phyloP scores from a whole-genome alignment of 208 protist species.

The Angomonas desouzai region DNA sequence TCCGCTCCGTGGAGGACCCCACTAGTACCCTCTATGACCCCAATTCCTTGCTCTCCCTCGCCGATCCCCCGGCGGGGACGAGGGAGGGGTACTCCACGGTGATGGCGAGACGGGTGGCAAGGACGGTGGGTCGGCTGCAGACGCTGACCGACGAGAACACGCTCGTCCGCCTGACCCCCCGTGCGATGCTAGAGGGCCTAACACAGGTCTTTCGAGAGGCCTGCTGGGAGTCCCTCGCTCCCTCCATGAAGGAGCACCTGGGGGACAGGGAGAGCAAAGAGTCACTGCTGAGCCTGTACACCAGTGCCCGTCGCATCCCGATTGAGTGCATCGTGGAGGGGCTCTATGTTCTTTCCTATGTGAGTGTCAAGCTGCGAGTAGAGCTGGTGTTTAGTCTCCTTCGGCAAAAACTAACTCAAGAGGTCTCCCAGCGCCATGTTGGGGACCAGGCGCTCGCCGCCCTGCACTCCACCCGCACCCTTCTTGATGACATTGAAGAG shows the following conservation, averaged over 20 bases:
- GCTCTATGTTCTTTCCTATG: slow-evolving; percentile 34
- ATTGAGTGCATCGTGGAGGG: slow-evolving; percentile 41
- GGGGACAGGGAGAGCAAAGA: slow-evolving; percentile 11
- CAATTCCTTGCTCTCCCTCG: neutral
- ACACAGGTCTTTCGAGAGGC: slow-evolving; percentile 45
- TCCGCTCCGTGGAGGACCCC: neutral
- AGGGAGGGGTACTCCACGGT: neutral
- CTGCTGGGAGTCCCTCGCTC: slow-evolving; percentile 29
- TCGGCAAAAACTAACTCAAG: slow-evolving; percentile 59
- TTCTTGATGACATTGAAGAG: slow-evolving; percentile 48
- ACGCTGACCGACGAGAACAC: slow-evolving; percentile 34
- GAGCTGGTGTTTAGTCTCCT: slow-evolving; percentile 13
- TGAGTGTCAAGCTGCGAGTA: slow-evolving; percentile 38
- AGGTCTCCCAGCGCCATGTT: slow-evolving; percentile 44
- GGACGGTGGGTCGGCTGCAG: neutral
- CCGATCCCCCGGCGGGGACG: neutral
- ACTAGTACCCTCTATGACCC: neutral
- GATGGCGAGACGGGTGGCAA: neutral
- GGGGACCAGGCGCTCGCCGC: slow-evolving; percentile 32
- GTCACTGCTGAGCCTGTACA: slow-evolving; percentile 2
- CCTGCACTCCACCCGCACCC: slow-evolving; percentile 42
- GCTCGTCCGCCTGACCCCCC: slow-evolving; percentile 23
- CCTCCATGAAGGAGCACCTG: slow-evolving; percentile 15
- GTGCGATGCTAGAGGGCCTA: slow-evolving; percentile 40
- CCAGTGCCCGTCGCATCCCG: slow-evolving; percentile 39